phyloP scores from a whole-genome alignment of 208 protist species.

The Leptomonas seymouri region DNA sequence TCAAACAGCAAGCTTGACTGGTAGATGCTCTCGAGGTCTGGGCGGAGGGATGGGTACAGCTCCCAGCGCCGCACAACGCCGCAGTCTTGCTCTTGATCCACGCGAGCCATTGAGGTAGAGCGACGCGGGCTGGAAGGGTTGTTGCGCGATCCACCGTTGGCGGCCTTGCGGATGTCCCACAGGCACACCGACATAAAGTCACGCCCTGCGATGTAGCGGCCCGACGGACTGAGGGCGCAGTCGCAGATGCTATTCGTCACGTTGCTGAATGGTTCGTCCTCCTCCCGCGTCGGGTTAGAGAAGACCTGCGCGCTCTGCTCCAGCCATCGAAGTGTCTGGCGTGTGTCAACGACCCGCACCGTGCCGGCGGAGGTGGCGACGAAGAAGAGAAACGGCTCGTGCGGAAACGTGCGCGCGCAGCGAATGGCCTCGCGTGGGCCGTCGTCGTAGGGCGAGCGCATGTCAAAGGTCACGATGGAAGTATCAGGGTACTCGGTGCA shows the following conservation, averaged over 20 bases:
- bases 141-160: slow-evolving; percentile 21
- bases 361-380: slow-evolving; percentile 68
- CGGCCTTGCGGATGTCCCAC: slow-evolving; percentile 79
- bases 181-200: slow-evolving; percentile 84
- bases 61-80: slow-evolving; percentile 70
- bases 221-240: slow-evolving; percentile 85
- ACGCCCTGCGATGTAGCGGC: slow-evolving; percentile 76
- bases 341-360: slow-evolving; percentile 80
- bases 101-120: not conserved
- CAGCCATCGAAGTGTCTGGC: slow-evolving; percentile 76
- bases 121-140: slow-evolving; percentile 28
- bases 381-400: slow-evolving; percentile 89
- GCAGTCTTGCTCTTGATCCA: slow-evolving; percentile 16
- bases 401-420: slow-evolving; percentile 62
- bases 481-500: slow-evolving; percentile 87
- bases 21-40: slow-evolving; percentile 67
- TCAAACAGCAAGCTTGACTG: slow-evolving; percentile 73
- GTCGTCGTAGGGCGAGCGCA: slow-evolving; percentile 67
- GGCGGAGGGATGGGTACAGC: slow-evolving; percentile 68
- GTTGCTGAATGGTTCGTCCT: slow-evolving; percentile 52
- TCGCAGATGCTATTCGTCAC: slow-evolving; percentile 75
- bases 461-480: slow-evolving; percentile 77
- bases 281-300: slow-evolving; percentile 49
- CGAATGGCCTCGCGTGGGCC: slow-evolving; percentile 61
- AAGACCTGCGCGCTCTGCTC: slow-evolving; percentile 69